Evolutionary conservation across 1,284 basidiomycete genomes (phyloP).

Genomic region (Tilletia indica): DNA sequence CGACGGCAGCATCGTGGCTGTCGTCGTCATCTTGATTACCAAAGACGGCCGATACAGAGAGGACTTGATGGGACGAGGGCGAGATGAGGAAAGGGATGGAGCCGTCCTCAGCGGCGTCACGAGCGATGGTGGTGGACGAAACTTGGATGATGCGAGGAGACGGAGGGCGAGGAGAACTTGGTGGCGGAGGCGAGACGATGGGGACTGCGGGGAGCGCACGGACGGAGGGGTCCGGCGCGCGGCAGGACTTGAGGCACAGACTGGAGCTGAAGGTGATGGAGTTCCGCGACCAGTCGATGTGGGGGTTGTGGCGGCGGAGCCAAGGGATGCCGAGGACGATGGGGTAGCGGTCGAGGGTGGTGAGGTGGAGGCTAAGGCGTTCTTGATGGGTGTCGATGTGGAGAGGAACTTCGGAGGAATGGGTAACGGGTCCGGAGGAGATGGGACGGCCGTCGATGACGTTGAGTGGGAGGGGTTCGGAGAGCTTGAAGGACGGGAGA

Average conservation of each 20-base stretch:
- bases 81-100: too few species aligned
- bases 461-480: not conserved
- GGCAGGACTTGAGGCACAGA: constrained; percentile 8
- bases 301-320: constrained; percentile 4
- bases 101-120: too few species aligned
- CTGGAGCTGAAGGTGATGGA: not conserved
- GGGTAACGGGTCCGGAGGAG: constrained; percentile 5
- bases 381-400: not conserved
- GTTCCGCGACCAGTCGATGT: not conserved
- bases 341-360: not conserved
- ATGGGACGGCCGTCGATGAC: constrained; percentile 5
- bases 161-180: too few species aligned
- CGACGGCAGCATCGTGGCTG: too few species aligned
- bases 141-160: too few species aligned
- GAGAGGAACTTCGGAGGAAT: not conserved
- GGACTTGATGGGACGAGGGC: too few species aligned
- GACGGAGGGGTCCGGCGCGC: too few species aligned
- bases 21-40: too few species aligned
- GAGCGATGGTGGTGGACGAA: too few species aligned
- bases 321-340: constrained; percentile 8
- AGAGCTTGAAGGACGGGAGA: not conserved
- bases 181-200: too few species aligned
- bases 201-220: too few species aligned
- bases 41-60: not conserved
- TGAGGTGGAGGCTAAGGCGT: not conserved